A percentile compares a stretch with the other conserved stretches of the same genome.
Evolutionary conservation across 805 yeast genomes (phyloP).

Genomic region (Debaryomyces prosopidis): DNA sequence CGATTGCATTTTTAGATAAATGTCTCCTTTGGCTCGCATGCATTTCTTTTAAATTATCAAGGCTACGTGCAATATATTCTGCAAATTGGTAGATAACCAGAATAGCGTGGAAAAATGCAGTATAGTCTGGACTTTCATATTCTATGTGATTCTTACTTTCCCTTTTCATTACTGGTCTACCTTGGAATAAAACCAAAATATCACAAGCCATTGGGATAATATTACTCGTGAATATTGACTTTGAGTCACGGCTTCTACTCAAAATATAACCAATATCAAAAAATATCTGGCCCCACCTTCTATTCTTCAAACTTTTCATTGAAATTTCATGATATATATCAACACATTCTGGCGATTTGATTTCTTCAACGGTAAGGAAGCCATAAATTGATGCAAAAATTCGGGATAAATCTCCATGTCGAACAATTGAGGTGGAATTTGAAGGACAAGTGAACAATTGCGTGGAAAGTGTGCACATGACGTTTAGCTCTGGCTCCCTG

Average conservation of each 20-base stretch:
- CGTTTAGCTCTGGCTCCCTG: constrained; percentile 84
- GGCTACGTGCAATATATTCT: constrained; percentile 51
- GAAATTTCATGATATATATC: constrained; percentile 36
- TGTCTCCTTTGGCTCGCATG: constrained; percentile 9
- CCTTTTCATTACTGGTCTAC: constrained; percentile 70
- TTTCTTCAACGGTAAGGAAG: constrained; percentile 56
- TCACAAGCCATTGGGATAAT: constrained; percentile 64
- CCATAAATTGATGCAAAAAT: constrained; percentile 64
- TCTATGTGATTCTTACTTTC: constrained; percentile 84
- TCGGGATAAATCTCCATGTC: constrained; percentile 63
- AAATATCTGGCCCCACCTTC: constrained; percentile 77
- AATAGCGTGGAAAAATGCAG: constrained; percentile 65
- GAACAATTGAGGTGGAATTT: constrained; percentile 61
- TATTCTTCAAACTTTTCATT: constrained; percentile 55
- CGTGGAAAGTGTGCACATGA: constrained; percentile 70
- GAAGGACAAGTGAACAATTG: constrained; percentile 91
- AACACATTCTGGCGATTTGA: constrained; percentile 44
- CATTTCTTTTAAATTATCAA: constrained; percentile 25
- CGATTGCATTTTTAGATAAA: constrained; percentile 27
- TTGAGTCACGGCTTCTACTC: constrained; percentile 62
- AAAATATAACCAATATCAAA: constrained; percentile 78
- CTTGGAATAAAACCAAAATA: constrained; percentile 69
- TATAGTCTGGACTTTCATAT: constrained; percentile 84
- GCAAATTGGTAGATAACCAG: constrained; percentile 67
- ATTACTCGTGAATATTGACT: constrained; percentile 42